Evolutionary conservation across 345 rosid genomes (phyloP), one percentile per base, ranked within the genome.

Genomic region (Atalantia buxifolia): DNA sequence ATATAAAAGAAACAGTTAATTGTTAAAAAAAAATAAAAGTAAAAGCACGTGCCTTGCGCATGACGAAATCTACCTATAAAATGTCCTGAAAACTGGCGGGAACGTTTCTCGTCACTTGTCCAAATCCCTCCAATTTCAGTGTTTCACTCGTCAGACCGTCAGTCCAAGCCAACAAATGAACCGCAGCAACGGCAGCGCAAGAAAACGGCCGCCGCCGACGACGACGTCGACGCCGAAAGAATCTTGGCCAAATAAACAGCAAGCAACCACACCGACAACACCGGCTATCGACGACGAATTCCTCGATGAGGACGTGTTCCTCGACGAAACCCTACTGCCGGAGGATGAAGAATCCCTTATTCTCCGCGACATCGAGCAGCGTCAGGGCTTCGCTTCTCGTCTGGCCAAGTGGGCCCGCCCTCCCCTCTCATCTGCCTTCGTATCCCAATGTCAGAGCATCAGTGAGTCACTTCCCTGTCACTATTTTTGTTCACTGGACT

Each of bases 341-440:
- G 93, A 90, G 27, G 95, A 89, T 24, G 95, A 90, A 80, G 97
- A 91, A 69, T 84, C 87, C 40, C 88, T 92, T 82, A 89, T 93
- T 60, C 91, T 92, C 70, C 93, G 91, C 4, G 94, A 91, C 78
- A 75, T 83, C n/a, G 88, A 91, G 79, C 92, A 91, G 84, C 96
- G 93, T 28, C 90, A 92, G 74, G 92, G 85, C 25, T 76, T 94
- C 4, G 81, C 92, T 61, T 84, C 90, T 56, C 92, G 91, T 31
- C 87, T 90, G 14, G 68, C 89, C 42, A 88, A 88, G 79, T 96
- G 97, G 99, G 80, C 83, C 78, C 97, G 99, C 7, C 98, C 97
- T 73, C 77, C 91, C 5, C 93, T 88, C 66, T 88, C 98, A 21
- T 70, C 81, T 0, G 86, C 77, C 27, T 92, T 88, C 78, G 55